phyloP scores from a whole-genome alignment of 768 basidiomycete genomes.

The Thelephora aurantiotincta region DNA sequence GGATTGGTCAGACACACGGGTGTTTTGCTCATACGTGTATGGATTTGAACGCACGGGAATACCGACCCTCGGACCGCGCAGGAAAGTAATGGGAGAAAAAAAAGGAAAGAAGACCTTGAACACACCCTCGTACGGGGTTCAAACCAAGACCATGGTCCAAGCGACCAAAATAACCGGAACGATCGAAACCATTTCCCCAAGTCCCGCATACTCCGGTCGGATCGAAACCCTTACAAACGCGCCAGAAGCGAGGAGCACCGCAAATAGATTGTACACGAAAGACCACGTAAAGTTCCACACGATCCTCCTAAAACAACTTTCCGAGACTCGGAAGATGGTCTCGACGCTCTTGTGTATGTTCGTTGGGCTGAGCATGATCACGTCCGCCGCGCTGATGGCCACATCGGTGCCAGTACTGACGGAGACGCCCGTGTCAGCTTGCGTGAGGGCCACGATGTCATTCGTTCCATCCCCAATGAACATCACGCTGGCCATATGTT shows the following conservation, averaged over 20 bases:
- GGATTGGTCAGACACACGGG: too few species aligned
- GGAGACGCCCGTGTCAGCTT: conserved; percentile 33
- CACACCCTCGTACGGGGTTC: too few species aligned
- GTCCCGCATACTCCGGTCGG: conserved; percentile 26
- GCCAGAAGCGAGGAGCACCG: conserved; percentile 35
- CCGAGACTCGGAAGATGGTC: conserved; percentile 23
- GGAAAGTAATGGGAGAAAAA: too few species aligned
- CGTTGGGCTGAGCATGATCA: conserved; percentile 25
- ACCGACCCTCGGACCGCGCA: too few species aligned
- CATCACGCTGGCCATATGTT: conserved; percentile 15
- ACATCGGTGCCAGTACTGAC: conserved; percentile 20
- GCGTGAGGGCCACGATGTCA: conserved; percentile 34
- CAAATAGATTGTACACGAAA: conserved; percentile 28
- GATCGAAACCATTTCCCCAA: conserved; percentile 29
- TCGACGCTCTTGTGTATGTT: conserved; percentile 18
- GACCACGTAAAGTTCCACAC: conserved; percentile 24
- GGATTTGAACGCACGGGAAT: too few species aligned
- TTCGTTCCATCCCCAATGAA: conserved; percentile 42
- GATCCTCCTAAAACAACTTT: conserved; percentile 20
- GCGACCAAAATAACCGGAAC: conserved; percentile 26
- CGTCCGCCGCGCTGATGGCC: conserved; percentile 32
- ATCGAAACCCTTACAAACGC: conserved; percentile 26
- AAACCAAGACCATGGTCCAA: too few species aligned
- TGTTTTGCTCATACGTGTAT: too few species aligned
- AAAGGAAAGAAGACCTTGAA: too few species aligned